phyloP scores from a whole-genome alignment of 2,329 filamentous ascomycete genomes.

The Cladosporium sp. region DNA sequence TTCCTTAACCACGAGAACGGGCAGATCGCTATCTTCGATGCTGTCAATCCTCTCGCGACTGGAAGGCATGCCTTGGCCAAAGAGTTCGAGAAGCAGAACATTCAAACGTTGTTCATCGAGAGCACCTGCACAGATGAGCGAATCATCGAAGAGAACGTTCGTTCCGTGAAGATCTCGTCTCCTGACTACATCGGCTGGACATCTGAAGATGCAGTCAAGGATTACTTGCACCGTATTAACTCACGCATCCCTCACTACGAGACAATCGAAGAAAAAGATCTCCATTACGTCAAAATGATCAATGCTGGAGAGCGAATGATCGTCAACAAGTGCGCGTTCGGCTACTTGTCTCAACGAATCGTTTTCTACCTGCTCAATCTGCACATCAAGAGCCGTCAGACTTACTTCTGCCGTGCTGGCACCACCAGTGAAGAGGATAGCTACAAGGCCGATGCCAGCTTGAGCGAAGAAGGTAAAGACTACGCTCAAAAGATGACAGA shows the following conservation, averaged over 20 bases:
- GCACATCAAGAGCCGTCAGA: slow-evolving; percentile 91
- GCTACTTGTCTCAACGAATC: slow-evolving; percentile 92
- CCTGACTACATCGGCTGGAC: slow-evolving; percentile 95
- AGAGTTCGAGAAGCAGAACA: slow-evolving; percentile 96
- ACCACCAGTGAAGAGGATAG: slow-evolving; percentile 83
- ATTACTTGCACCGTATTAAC: slow-evolving; percentile 86
- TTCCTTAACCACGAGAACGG: slow-evolving; percentile 97
- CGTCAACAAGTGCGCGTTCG: slow-evolving; percentile 96
- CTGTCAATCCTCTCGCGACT: slow-evolving; percentile 84
- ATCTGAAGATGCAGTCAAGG: slow-evolving; percentile 82
- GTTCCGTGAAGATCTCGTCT: slow-evolving; percentile 95
- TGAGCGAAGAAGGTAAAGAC: slow-evolving; percentile 73
- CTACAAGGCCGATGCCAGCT: slow-evolving; percentile 83
- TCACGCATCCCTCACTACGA: slow-evolving; percentile 94
- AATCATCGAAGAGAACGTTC: slow-evolving; percentile 93
- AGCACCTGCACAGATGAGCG: slow-evolving; percentile 89
- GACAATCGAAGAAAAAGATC: slow-evolving; percentile 87
- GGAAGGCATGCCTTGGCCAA: slow-evolving; percentile 82
- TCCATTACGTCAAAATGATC: slow-evolving; percentile 99
- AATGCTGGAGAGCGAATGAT: slow-evolving; percentile 90
- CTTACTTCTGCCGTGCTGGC: slow-evolving; percentile 86
- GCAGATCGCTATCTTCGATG: slow-evolving; percentile 97
- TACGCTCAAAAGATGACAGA: slow-evolving; percentile 87
- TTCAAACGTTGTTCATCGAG: slow-evolving; percentile 94
- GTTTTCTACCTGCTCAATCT: slow-evolving; percentile 98